These are phyloP conservation scores for Discostella stelligera DNA, from an alignment of 352 stramenopile species.

Conservation along the genomic window DNA sequence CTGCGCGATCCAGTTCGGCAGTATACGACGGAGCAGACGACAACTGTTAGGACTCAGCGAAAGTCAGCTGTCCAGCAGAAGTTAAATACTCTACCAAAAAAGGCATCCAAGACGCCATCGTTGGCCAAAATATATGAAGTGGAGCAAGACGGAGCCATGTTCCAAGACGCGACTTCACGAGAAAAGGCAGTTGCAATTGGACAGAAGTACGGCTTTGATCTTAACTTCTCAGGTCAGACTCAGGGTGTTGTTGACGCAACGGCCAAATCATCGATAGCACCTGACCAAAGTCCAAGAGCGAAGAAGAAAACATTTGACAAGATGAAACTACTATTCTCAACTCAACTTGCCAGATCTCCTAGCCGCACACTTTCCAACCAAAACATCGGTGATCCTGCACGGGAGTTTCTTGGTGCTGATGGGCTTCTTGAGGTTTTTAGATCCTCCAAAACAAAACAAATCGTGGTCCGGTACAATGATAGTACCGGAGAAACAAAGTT, in stretches of 20 bases:
- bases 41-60: background rate
- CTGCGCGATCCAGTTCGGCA: background rate
- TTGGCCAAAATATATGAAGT: background rate
- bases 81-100: too few relatives aligned
- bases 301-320: too few relatives aligned
- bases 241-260: too few relatives aligned
- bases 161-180: background rate
- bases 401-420: constrained; percentile 7
- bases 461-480: background rate
- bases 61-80: background rate
- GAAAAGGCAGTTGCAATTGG: background rate
- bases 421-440: background rate
- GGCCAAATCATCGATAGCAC: too few relatives aligned
- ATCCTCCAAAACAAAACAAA: background rate
- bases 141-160: background rate
- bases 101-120: background rate
- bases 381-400: background rate
- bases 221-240: background rate
- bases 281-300: too few relatives aligned
- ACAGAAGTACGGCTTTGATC: background rate
- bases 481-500: background rate
- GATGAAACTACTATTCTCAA: background rate
- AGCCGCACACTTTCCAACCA: constrained; percentile 4
- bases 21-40: background rate
- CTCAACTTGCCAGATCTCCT: constrained; percentile 7